phyloP scores from a whole-genome alignment of 805 yeast genomes.

The Cyberlindnera xylosilytica region DNA sequence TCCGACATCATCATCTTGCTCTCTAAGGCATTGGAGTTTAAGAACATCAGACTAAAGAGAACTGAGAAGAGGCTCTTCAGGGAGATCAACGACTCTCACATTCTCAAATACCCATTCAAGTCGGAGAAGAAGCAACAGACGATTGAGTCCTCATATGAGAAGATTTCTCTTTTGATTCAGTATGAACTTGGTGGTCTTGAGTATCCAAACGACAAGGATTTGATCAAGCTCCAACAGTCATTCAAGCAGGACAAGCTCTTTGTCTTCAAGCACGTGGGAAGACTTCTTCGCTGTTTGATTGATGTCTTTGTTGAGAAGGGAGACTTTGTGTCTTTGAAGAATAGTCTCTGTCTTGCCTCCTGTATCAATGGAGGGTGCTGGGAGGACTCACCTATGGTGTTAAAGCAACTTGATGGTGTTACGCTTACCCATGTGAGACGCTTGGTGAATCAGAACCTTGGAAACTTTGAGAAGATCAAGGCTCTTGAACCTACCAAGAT shows the following conservation, averaged over 20 bases:
- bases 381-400: conserved; percentile 44
- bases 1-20: conserved; percentile 29
- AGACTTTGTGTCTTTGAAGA: conserved; percentile 41
- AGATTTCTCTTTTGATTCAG: conserved; percentile 42
- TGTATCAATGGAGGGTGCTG: conserved; percentile 45
- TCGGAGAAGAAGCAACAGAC: conserved; percentile 28
- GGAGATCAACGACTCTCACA: conserved; percentile 39
- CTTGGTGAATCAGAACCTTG: conserved; percentile 35
- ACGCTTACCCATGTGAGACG: conserved; percentile 40
- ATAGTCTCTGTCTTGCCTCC: conserved; percentile 36
- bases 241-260: conserved; percentile 42
- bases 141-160: conserved; percentile 30
- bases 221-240: conserved; percentile 35
- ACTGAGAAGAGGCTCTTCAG: conserved; percentile 43
- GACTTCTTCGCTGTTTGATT: conserved; percentile 42
- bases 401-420: conserved; percentile 47
- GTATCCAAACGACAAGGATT: conserved; percentile 41
- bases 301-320: conserved; percentile 40
- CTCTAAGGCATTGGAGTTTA: conserved; percentile 39
- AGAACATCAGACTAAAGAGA: conserved; percentile 37
- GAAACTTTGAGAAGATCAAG: conserved; percentile 30
- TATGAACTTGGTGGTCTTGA: conserved; percentile 50
- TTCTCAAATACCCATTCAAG: conserved; percentile 36
- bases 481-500: conserved; percentile 32
- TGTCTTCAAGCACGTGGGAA: conserved; percentile 40